phyloP scores from a whole-genome alignment of 257 asterid genomes.

The Lycium ferocissimum region DNA sequence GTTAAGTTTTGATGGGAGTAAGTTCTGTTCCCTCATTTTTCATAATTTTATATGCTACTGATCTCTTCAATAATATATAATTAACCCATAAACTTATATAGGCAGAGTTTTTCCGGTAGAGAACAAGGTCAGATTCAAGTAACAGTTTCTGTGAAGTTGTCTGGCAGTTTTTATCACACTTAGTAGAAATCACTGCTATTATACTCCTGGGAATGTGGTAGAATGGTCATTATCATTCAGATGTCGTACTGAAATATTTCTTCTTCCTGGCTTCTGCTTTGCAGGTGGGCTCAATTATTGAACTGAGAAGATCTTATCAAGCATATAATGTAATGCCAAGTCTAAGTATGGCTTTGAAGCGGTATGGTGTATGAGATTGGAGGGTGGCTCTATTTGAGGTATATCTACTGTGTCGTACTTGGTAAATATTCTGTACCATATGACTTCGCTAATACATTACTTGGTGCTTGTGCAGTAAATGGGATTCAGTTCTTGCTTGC shows the following conservation, averaged over 20 bases:
- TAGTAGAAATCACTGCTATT: not conserved
- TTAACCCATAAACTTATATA: conserved; percentile 3
- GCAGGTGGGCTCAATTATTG: conserved; percentile 96
- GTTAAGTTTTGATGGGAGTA: too few relatives aligned
- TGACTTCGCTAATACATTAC: not conserved
- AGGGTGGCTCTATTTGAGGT: conserved; percentile 8
- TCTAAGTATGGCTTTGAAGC: conserved; percentile 76
- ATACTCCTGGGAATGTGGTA: not conserved
- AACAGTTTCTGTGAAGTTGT: not conserved
- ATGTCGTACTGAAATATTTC: not conserved
- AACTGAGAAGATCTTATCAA: conserved; percentile 94
- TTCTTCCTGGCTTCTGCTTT: conserved; percentile 23
- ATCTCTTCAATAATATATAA: not conserved
- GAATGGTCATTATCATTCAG: not conserved
- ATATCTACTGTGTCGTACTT: not conserved
- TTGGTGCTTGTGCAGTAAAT: conserved; percentile 20
- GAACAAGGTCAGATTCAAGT: not conserved
- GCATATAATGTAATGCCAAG: conserved; percentile 99
- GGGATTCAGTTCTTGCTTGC: conserved; percentile 1
- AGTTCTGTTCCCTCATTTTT: too few relatives aligned
- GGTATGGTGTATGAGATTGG: conserved; percentile 69
- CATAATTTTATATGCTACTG: too few relatives aligned
- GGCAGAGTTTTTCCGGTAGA: not conserved
- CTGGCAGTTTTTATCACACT: not conserved
- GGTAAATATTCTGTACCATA: not conserved